These are phyloP conservation scores for Clitopilus hobsonii DNA, from an alignment of 768 basidiomycete genomes.

Conservation along the genomic window DNA sequence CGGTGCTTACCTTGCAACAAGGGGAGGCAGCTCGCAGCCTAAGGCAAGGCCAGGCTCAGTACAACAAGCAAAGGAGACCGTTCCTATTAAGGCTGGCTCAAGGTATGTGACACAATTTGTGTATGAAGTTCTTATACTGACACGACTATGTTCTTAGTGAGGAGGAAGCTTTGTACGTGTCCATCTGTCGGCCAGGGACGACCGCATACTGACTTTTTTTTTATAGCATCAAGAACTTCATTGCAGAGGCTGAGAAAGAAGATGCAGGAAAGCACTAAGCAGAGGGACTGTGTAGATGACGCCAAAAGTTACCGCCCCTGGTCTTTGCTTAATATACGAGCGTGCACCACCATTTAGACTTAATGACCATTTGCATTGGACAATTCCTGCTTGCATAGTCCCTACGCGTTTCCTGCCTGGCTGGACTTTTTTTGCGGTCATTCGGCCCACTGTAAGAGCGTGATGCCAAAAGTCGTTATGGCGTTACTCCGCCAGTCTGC, in stretches of 20 bases:
- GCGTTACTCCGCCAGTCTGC: not conserved
- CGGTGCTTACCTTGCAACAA: constrained; percentile 45
- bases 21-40: constrained; percentile 50
- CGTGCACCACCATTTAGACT: not conserved
- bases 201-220: constrained; percentile 30
- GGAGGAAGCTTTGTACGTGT: constrained; percentile 79
- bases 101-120: constrained; percentile 42
- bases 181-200: constrained; percentile 6
- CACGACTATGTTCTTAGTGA: constrained; percentile 43
- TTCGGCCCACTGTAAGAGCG: not conserved
- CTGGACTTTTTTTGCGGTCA: not conserved
- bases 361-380: not conserved
- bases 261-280: constrained; percentile 27
- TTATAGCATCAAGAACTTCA: constrained; percentile 73
- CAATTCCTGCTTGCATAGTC: not conserved
- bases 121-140: constrained; percentile 3
- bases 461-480: not conserved
- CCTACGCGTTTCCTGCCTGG: too few species aligned
- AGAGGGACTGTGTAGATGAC: not conserved
- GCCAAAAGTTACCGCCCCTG: not conserved
- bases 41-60: constrained; percentile 37
- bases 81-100: constrained; percentile 62
- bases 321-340: constrained; percentile 1
- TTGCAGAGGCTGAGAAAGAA: constrained; percentile 81
- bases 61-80: constrained; percentile 56